These are phyloP conservation scores for Neofusicoccum sp. DNA, from an alignment of 2,329 filamentous ascomycete species.

Conservation along the genomic window DNA sequence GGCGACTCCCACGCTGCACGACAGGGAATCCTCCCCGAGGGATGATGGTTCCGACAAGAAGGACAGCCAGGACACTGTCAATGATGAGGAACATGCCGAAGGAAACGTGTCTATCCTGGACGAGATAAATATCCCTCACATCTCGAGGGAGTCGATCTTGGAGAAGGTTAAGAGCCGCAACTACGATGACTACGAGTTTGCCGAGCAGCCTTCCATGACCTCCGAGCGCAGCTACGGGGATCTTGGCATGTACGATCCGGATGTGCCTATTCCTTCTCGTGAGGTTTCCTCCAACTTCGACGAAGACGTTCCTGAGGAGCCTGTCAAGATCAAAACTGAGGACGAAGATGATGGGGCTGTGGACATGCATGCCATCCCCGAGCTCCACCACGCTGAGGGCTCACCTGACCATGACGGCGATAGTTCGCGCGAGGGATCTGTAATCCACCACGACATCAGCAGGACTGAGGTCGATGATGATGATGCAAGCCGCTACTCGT, in stretches of 20 bases:
- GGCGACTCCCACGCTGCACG: constrained; percentile 40
- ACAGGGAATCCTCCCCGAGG: not conserved
- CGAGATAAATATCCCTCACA: constrained; percentile 72
- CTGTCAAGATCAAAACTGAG: constrained; percentile 65
- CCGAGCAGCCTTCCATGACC: constrained; percentile 47
- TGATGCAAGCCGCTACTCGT: constrained; percentile 61
- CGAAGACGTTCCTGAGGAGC: constrained; percentile 63
- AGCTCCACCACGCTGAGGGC: constrained; percentile 60
- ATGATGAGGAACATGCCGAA: constrained; percentile 40
- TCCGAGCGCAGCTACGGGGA: constrained; percentile 58
- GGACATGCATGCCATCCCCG: constrained; percentile 64
- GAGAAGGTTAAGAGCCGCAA: constrained; percentile 74
- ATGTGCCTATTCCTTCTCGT: constrained; percentile 85
- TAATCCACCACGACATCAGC: constrained; percentile 56
- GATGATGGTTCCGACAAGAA: constrained; percentile 25
- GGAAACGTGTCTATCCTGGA: constrained; percentile 36
- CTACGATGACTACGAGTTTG: constrained; percentile 51
- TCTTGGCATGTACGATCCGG: constrained; percentile 71
- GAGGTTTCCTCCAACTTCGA: constrained; percentile 66
- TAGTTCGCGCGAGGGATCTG: constrained; percentile 48
- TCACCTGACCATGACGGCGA: constrained; percentile 46
- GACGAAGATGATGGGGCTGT: constrained; percentile 55
- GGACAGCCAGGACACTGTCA: constrained; percentile 29
- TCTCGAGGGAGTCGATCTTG: constrained; percentile 92
- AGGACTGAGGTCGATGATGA: constrained; percentile 48